Conservation (phyloP, 1,139 yeast species). For the Scheffersomyces quercinus region DNA sequence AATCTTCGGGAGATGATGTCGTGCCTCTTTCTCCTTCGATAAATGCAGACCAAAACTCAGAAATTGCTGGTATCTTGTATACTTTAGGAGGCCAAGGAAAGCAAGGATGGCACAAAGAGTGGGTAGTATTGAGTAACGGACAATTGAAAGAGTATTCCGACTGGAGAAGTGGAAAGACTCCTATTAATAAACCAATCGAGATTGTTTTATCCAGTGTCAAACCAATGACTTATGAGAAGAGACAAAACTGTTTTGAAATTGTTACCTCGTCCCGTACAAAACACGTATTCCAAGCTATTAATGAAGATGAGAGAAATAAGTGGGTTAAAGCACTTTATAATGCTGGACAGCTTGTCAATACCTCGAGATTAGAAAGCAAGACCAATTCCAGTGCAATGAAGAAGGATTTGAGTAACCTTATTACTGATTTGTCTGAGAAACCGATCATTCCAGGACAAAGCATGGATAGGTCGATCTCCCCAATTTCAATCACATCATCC, state of each 20-base stretch:
- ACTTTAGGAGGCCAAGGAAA: slow-evolving; percentile 74
- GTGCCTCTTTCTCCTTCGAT: slow-evolving; percentile 9
- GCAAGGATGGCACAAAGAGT: slow-evolving; percentile 87
- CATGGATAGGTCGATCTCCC: slow-evolving; percentile 29
- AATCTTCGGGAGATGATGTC: slow-evolving; percentile 10
- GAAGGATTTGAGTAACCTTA: slow-evolving; percentile 2
- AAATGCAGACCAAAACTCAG: slow-evolving; percentile 27
- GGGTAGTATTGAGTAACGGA: slow-evolving; percentile 77
- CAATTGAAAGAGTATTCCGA: slow-evolving; percentile 71
- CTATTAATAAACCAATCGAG: slow-evolving; percentile 71
- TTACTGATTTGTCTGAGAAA: slow-evolving; percentile 15
- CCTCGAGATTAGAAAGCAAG: slow-evolving; percentile 20
- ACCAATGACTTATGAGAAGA: slow-evolving; percentile 46
- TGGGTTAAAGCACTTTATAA: slow-evolving; percentile 67
- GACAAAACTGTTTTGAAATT: slow-evolving; percentile 71
- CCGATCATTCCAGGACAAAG: slow-evolving; percentile 18
- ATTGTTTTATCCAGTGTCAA: slow-evolving; percentile 71
- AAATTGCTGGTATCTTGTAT: slow-evolving; percentile 59
- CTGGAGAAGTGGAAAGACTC: slow-evolving; percentile 73
- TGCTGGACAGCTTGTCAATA: slow-evolving; percentile 46
- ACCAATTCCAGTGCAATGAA: not conserved
- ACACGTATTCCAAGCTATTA: slow-evolving; percentile 76
- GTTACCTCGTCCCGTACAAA: slow-evolving; percentile 69
- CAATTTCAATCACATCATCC: slow-evolving; percentile 34
- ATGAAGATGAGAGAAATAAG: slow-evolving; percentile 62